These are phyloP conservation scores for Camelina hispida DNA, from an alignment of 345 rosid species.

Conservation along the genomic window DNA sequence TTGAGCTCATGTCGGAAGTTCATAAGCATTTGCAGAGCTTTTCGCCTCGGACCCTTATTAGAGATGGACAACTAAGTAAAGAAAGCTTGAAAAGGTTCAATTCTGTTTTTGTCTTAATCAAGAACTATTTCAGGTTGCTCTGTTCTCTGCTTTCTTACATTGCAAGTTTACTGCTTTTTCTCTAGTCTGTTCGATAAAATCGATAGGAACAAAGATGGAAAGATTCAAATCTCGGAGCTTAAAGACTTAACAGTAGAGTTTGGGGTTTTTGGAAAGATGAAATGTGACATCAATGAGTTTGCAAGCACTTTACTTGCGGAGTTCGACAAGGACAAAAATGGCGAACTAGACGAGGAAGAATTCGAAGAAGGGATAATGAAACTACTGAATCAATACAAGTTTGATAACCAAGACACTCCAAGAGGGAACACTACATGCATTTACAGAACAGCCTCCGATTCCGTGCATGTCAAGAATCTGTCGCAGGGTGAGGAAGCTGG, in stretches of 20 bases:
- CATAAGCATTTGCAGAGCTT: conserved; percentile 45
- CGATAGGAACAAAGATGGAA: conserved; percentile 47
- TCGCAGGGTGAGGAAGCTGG: conserved; percentile 22
- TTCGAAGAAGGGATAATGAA: conserved; percentile 46
- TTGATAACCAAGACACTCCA: conserved; percentile 40
- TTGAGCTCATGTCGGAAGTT: conserved; percentile 49
- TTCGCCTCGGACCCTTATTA: conserved; percentile 42
- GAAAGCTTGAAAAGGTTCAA: conserved; percentile 46
- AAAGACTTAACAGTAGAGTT: conserved; percentile 46
- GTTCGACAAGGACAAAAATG: conserved; percentile 44
- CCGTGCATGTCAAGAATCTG: conserved; percentile 24
- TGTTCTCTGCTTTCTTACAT: conserved; percentile 1
- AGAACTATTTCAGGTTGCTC: not conserved
- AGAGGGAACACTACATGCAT: conserved; percentile 41
- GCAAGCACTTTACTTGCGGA: conserved; percentile 43
- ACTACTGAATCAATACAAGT: conserved; percentile 40
- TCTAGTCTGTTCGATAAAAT: conserved; percentile 43
- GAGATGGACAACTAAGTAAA: conserved; percentile 47
- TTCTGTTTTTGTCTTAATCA: not conserved
- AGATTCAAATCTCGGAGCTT: conserved; percentile 46
- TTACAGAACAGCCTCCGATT: conserved; percentile 40
- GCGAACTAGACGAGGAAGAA: conserved; percentile 41
- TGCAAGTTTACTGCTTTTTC: not conserved
- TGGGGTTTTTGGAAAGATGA: conserved; percentile 44
- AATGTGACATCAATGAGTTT: conserved; percentile 47